Conservation (phyloP, 2,329 filamentous ascomycete genomes). For the Magnaporthiopsis poae region DNA sequence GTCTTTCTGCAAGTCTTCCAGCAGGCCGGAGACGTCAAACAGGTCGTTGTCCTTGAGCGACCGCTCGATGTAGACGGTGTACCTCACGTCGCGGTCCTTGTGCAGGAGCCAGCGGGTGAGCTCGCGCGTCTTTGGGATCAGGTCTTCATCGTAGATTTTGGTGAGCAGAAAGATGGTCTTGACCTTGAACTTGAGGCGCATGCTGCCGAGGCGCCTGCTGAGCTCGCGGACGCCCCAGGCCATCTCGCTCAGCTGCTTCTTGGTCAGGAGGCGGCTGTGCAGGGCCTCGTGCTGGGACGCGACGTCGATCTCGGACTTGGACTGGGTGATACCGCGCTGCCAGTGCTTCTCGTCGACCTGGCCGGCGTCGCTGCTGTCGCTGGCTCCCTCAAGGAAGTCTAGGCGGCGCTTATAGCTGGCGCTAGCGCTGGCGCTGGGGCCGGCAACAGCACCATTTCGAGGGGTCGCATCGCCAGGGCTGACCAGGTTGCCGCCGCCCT, state of each 20-base stretch:
- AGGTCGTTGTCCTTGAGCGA: conserved; percentile 59
- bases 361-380: conserved; percentile 33
- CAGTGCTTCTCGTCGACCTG: conserved; percentile 49
- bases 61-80: conserved; percentile 76
- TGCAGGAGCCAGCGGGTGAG: conserved; percentile 72
- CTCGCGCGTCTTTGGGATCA: conserved; percentile 69
- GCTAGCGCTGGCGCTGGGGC: background rate
- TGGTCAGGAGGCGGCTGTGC: conserved; percentile 71
- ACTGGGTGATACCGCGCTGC: conserved; percentile 24
- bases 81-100: conserved; percentile 54
- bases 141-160: conserved; percentile 76
- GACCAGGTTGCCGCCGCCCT: conserved; percentile 19
- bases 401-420: conserved; percentile 5
- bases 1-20: conserved; percentile 47
- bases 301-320: conserved; percentile 28
- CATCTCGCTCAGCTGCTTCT: conserved; percentile 93
- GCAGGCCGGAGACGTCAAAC: conserved; percentile 63
- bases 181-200: conserved; percentile 73
- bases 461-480: conserved; percentile 7
- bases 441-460: background rate
- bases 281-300: conserved; percentile 20
- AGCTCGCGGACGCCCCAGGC: conserved; percentile 88
- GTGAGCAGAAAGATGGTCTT: conserved; percentile 78
- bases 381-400: conserved; percentile 17
- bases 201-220: conserved; percentile 72